A percentile compares a stretch with the other conserved stretches of the same genome.
Evolutionary conservation across 2,329 filamentous ascomycete genomes (phyloP).

Genomic region (Exophiala sideris): DNA sequence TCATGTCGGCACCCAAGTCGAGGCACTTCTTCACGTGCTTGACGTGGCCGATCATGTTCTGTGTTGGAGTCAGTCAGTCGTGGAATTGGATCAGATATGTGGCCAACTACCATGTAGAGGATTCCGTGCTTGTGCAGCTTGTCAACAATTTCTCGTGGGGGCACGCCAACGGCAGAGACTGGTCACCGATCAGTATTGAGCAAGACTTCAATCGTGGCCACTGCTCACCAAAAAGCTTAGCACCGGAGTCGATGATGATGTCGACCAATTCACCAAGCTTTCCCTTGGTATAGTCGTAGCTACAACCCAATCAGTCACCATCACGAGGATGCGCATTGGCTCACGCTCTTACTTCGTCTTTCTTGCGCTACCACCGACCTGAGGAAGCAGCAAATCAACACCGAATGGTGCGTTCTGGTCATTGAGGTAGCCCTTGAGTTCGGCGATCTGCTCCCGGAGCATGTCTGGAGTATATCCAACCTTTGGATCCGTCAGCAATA

Average conservation of each 20-base stretch:
- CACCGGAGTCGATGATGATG: conserved; percentile 87
- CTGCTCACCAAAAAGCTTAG: conserved; percentile 67
- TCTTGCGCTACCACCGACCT: conserved; percentile 88
- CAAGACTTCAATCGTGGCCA: neutral
- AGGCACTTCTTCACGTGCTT: conserved; percentile 98
- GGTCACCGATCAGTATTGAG: neutral
- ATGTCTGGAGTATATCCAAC: conserved; percentile 89
- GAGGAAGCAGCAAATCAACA: conserved; percentile 87
- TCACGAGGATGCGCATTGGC: neutral
- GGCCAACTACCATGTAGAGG: conserved; percentile 41
- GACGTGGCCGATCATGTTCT: conserved; percentile 99
- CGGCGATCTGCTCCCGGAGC: conserved; percentile 89
- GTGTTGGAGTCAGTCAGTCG: conserved; percentile 48
- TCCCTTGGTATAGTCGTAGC: conserved; percentile 99
- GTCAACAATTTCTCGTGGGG: conserved; percentile 83
- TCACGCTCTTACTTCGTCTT: conserved; percentile 75
- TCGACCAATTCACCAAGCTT: conserved; percentile 88
- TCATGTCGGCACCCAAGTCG: conserved; percentile 87
- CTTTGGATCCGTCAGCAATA: conserved; percentile 11
- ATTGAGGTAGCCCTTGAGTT: conserved; percentile 81
- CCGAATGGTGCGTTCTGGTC: conserved; percentile 96
- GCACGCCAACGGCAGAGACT: conserved; percentile 92
- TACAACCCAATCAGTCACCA: conserved; percentile 9
- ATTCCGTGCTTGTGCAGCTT: conserved; percentile 82
- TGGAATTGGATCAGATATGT: neutral